These are phyloP conservation scores for Dicorynia guianensis DNA, from an alignment of 306 rosid species.

Conservation along the genomic window DNA sequence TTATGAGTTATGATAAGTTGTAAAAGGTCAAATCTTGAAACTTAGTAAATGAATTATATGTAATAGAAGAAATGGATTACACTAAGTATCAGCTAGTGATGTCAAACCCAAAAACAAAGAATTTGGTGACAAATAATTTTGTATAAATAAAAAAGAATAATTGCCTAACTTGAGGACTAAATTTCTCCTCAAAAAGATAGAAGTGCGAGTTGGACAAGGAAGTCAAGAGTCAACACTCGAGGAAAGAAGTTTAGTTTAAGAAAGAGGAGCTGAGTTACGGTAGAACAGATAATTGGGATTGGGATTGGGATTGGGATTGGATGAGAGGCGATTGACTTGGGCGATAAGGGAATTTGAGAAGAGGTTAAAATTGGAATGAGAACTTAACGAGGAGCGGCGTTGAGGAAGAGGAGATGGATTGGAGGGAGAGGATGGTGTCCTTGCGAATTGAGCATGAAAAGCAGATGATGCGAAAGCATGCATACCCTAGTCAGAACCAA, in stretches of 20 bases:
- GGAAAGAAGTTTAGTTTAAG: slow-evolving; percentile 57
- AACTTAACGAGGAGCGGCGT: slow-evolving; percentile 58
- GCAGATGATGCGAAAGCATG: slow-evolving; percentile 92
- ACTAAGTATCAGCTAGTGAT: no score
- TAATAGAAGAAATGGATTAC: no score
- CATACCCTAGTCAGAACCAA: slow-evolving; percentile 85
- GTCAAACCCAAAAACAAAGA: no score
- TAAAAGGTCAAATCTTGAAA: no score
- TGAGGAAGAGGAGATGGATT: slow-evolving; percentile 87
- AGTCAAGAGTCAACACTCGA: no score
- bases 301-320: no score
- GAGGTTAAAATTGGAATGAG: slow-evolving; percentile 62
- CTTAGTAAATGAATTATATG: no score
- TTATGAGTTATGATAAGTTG: no score
- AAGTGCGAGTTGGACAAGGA: slow-evolving; percentile 56
- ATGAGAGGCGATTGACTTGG: slow-evolving; percentile 63
- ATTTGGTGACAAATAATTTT: no score
- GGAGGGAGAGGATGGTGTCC: slow-evolving; percentile 83
- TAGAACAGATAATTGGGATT: slow-evolving; percentile 59
- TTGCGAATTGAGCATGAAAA: slow-evolving; percentile 94
- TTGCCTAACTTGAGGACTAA: no score
- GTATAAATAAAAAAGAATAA: no score
- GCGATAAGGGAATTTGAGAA: slow-evolving; percentile 62
- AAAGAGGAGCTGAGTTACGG: slow-evolving; percentile 53
- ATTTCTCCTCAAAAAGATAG: no score